These are phyloP conservation scores for Dothideomycetidae sp. DNA, from an alignment of 2,329 filamentous ascomycete species.

Conservation along the genomic window DNA sequence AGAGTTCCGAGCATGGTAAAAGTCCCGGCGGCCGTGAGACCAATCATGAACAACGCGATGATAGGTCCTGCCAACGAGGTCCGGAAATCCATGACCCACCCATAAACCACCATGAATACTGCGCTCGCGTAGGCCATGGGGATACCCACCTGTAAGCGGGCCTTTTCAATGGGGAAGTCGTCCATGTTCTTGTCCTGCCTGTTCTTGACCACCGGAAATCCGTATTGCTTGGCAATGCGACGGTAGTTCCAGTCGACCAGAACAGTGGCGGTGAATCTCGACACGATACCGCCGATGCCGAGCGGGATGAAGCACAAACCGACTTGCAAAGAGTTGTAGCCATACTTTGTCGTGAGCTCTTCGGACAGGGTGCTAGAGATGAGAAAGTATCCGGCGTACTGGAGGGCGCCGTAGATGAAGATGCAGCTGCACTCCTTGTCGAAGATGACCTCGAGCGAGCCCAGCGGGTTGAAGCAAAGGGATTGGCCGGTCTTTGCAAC, in stretches of 20 bases:
- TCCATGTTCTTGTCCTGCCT: slow-evolving; percentile 23
- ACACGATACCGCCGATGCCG: slow-evolving; percentile 27
- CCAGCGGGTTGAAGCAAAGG: slow-evolving; percentile 3
- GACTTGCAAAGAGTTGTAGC: slow-evolving; percentile 27
- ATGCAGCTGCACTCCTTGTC: slow-evolving; percentile 3
- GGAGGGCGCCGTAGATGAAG: not conserved
- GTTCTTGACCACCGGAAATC: slow-evolving; percentile 23
- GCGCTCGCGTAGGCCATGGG: slow-evolving; percentile 24
- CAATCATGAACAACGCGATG: slow-evolving; percentile 18
- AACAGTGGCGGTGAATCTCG: slow-evolving; percentile 26
- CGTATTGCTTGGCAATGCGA: slow-evolving; percentile 21
- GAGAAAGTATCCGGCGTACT: slow-evolving; percentile 6
- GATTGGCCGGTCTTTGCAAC: not conserved
- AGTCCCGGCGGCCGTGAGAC: slow-evolving; percentile 4
- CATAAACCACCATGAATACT: slow-evolving; percentile 25
- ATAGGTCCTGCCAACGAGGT: slow-evolving; percentile 18
- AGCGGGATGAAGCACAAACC: slow-evolving; percentile 31
- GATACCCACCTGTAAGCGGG: slow-evolving; percentile 28
- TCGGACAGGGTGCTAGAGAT: not conserved
- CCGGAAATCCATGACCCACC: slow-evolving; percentile 27
- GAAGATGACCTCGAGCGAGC: not conserved
- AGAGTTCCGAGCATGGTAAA: not conserved
- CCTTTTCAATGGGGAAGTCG: slow-evolving; percentile 31
- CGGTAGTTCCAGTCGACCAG: slow-evolving; percentile 32
- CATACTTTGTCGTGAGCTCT: slow-evolving; percentile 18